Conservation (phyloP, 352 stramenopile genomes). For the Pythium phragmiticola region DNA sequence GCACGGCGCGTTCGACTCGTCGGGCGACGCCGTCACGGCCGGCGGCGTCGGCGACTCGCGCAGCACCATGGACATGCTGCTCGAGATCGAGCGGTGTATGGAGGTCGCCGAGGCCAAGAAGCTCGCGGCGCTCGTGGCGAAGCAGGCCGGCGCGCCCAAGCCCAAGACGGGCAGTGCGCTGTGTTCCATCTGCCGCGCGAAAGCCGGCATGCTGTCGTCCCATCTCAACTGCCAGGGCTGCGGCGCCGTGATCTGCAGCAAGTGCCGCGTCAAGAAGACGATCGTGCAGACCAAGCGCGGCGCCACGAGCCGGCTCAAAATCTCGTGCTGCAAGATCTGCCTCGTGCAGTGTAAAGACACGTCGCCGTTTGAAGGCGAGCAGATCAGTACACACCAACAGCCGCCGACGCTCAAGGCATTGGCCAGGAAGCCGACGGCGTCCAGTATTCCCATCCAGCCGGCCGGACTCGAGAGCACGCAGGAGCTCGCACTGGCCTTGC, state of each 20-base stretch:
- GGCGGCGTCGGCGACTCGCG: slow-evolving; percentile 67
- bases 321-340: slow-evolving; percentile 73
- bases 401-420: slow-evolving; percentile 20
- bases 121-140: slow-evolving; percentile 53
- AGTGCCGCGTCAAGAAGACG: slow-evolving; percentile 65
- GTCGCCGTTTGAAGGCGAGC: slow-evolving; percentile 60
- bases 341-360: slow-evolving; percentile 66
- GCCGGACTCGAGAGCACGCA: slow-evolving; percentile 10
- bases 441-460: neutral
- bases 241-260: slow-evolving; percentile 69
- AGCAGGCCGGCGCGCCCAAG: slow-evolving; percentile 36
- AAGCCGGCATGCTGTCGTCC: slow-evolving; percentile 51
- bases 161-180: slow-evolving; percentile 31
- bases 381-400: slow-evolving; percentile 30
- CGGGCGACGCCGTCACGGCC: slow-evolving; percentile 51
- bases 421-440: slow-evolving; percentile 25
- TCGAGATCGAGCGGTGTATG: slow-evolving; percentile 44
- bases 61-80: slow-evolving; percentile 67
- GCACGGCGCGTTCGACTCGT: slow-evolving; percentile 69
- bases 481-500: slow-evolving; percentile 23
- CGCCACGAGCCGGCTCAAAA: slow-evolving; percentile 42
- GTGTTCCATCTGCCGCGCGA: slow-evolving; percentile 67
- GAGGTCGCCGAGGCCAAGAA: slow-evolving; percentile 66
- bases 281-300: slow-evolving; percentile 45
- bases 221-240: slow-evolving; percentile 62